Evolutionary conservation across 352 stramenopile genomes (phyloP).

Genomic region (Phytophthora uliginosa): DNA sequence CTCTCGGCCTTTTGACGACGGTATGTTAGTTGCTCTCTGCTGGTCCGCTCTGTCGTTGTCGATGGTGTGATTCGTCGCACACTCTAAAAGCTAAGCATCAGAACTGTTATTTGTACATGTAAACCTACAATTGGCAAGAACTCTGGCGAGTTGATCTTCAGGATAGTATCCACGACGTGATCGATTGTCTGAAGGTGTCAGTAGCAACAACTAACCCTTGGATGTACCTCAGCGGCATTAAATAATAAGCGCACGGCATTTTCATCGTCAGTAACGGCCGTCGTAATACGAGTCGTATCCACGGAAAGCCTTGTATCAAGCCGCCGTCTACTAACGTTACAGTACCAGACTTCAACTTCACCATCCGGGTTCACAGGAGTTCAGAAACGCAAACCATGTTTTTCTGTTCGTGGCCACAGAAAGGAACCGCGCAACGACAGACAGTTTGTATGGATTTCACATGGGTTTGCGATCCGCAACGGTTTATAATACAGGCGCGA

Average conservation of each 20-base stretch:
- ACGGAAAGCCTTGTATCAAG: background rate
- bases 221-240: background rate
- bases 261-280: slow-evolving; percentile 1
- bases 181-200: no score
- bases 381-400: slow-evolving; percentile 20
- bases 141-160: no score
- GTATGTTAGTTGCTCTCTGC: no score
- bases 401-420: slow-evolving; percentile 24
- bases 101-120: no score
- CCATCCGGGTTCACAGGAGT: slow-evolving; percentile 12
- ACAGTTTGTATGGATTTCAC: background rate
- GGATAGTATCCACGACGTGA: no score
- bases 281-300: background rate
- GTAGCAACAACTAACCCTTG: background rate
- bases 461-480: slow-evolving; percentile 18
- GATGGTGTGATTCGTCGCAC: no score
- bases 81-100: no score
- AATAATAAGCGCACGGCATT: background rate
- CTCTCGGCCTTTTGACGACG: no score
- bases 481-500: slow-evolving; percentile 2
- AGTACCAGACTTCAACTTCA: slow-evolving; percentile 9
- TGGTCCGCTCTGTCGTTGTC: no score
- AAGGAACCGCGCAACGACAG: background rate
- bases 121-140: no score
- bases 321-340: background rate